These are phyloP conservation scores for Yarrowia keelungensis DNA, from an alignment of 805 yeast genomes.

Conservation along the genomic window DNA sequence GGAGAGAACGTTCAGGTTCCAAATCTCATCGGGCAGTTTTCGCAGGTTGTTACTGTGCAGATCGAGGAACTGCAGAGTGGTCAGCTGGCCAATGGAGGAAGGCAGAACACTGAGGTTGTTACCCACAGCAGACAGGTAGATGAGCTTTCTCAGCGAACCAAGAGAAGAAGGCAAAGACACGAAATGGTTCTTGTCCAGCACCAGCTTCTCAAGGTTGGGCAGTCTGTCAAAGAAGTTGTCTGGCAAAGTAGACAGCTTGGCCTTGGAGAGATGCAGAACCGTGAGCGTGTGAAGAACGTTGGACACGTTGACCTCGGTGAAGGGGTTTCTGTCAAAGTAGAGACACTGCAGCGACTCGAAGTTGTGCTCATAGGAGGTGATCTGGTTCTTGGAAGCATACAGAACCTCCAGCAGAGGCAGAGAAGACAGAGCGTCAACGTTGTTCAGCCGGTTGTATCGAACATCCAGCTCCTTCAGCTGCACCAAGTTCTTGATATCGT, in stretches of 20 bases:
- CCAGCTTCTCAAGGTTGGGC: constrained; percentile 72
- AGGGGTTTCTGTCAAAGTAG: constrained; percentile 82
- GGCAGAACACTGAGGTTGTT: constrained; percentile 81
- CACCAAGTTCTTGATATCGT: constrained; percentile 58
- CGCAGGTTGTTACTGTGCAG: constrained; percentile 85
- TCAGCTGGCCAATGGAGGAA: constrained; percentile 63
- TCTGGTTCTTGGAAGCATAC: constrained; percentile 75
- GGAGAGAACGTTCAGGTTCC: constrained; percentile 65
- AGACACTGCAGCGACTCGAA: constrained; percentile 70
- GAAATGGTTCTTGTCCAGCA: constrained; percentile 81
- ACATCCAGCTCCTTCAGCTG: constrained; percentile 76
- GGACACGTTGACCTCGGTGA: constrained; percentile 67
- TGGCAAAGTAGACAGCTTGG: constrained; percentile 78
- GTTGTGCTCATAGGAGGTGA: constrained; percentile 70
- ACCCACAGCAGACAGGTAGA: constrained; percentile 70
- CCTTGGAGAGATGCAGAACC: constrained; percentile 77
- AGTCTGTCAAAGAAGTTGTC: constrained; percentile 65
- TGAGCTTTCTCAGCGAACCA: constrained; percentile 62
- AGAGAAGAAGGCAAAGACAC: constrained; percentile 76
- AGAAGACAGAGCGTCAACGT: constrained; percentile 62
- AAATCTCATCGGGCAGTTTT: constrained; percentile 67
- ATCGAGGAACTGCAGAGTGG: constrained; percentile 70
- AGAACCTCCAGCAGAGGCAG: constrained; percentile 73
- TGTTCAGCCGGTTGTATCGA: constrained; percentile 65
- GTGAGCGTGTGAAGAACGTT: constrained; percentile 66